Evolutionary conservation across 495 filamentous ascomycete species (phyloP), one percentile per base, ranked within the genome.

Genomic region (Penicillium lagena): DNA sequence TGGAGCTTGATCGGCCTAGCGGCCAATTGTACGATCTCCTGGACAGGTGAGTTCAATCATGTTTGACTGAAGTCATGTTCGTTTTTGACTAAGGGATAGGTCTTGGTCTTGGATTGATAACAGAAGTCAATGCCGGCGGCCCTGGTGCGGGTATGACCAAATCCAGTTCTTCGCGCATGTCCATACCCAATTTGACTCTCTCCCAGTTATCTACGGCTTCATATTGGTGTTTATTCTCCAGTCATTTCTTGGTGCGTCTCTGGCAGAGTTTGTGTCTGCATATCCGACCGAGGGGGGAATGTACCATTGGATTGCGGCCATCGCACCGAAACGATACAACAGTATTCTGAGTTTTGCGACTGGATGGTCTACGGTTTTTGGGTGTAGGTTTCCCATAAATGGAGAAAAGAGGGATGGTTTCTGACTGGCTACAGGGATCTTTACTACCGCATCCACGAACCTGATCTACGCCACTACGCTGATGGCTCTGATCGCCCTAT

Each of bases 281-380:
- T 78, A 75, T 42, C 73, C 73, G 2, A 60, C 66, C 29, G 68
- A 71, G 27, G 74, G 73, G 31, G 73, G 73, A 12, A 76, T 78
- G 56, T 79, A 79, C 36, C 71, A 71, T 28, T 79, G 75, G 75
- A 74, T 76, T 38, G 71, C 71, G 1, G 71, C 76, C 0, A 65
- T 79, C 31, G 70, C 76, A 7, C 77, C 77, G 1, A 60, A 54
- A 27, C 52, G 56, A 40, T 65, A 60, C 27, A 68, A 60, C 32
- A 62, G 55, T 37, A 35, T 61, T n/a, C 40, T 70, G 43, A 66
- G 63, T 42, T 70, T 68, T 42, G 55, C 63, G 4, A 68, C 64
- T 1, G 66, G 66, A 3, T 70, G 66, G 64, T 55, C 58, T 29
- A 67, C 64, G 9, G 64, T 70, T 1, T 64, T 64, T 47, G 66